Percentiles rank a stretch among this genome's conserved stretches.
phyloP scores from a whole-genome alignment of 2,329 filamentous ascomycete species.

The Stagonosporopsis rhizophila region DNA sequence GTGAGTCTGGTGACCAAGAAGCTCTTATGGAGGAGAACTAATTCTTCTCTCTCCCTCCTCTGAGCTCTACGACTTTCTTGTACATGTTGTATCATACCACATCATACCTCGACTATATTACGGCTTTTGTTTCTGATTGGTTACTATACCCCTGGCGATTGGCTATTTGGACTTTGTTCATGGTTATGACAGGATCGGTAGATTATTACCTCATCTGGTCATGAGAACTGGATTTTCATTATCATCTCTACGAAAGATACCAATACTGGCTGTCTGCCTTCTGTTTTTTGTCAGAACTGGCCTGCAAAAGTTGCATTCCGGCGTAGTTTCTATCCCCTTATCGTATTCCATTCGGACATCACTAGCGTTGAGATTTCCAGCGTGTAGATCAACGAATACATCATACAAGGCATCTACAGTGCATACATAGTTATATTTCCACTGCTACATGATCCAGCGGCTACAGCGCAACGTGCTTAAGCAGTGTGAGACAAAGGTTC shows the following conservation, averaged over 20 bases:
- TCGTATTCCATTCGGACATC: constrained; percentile 22
- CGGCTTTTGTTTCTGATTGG: constrained; percentile 21
- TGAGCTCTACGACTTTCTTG: constrained; percentile 23
- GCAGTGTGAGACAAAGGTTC: not conserved
- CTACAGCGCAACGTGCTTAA: not conserved
- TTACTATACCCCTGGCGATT: constrained; percentile 24
- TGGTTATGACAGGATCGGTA: constrained; percentile 12
- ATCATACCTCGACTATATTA: constrained; percentile 20
- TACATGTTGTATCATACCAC: constrained; percentile 26
- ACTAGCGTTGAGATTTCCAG: constrained; percentile 28
- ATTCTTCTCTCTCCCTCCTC: constrained; percentile 16
- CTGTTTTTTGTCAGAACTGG: constrained; percentile 17
- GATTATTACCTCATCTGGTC: constrained; percentile 17
- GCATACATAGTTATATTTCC: not conserved
- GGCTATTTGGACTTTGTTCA: constrained; percentile 13
- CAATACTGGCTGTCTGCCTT: constrained; percentile 22
- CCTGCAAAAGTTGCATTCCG: constrained; percentile 28
- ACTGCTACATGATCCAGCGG: constrained; percentile 39
- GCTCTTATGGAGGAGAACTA: constrained; percentile 64
- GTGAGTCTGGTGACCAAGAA: constrained; percentile 78
- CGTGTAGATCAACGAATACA: constrained; percentile 34
- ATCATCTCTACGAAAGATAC: constrained; percentile 28
- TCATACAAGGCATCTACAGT: not conserved
- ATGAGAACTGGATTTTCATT: constrained; percentile 14
- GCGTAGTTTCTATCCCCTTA: constrained; percentile 19